A percentile compares a stretch with the other conserved stretches of the same genome.
Conservation (phyloP, 1,284 basidiomycete genomes). For the Irpex sp. region DNA sequence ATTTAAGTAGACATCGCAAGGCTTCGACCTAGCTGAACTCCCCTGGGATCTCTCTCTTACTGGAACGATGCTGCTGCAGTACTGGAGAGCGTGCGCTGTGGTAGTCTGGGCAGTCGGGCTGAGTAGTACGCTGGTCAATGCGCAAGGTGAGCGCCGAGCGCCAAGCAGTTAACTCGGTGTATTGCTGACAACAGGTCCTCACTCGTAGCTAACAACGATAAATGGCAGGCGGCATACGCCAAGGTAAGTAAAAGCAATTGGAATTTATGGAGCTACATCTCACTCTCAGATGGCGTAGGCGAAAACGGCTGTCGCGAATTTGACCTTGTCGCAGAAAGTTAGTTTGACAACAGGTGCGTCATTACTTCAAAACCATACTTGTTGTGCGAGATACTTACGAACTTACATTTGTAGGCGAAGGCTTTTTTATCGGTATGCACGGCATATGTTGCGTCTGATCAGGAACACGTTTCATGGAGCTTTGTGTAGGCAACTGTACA, state of each 20-base stretch:
- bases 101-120: neutral
- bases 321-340: constrained; percentile 48
- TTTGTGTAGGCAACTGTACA: constrained; percentile 45
- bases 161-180: neutral
- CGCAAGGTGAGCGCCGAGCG: neutral
- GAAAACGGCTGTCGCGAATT: constrained; percentile 37
- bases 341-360: constrained; percentile 45
- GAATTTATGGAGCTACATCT: neutral
- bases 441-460: neutral
- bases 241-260: constrained; percentile 32
- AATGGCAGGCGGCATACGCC: constrained; percentile 45
- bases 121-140: neutral
- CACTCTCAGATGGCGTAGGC: constrained; percentile 29
- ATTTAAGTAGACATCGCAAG: too few species aligned
- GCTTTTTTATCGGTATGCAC: constrained; percentile 9
- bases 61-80: too few species aligned
- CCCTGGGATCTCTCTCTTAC: neutral
- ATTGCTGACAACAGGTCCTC: neutral
- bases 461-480: neutral
- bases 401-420: neutral
- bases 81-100: too few species aligned
- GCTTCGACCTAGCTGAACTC: too few species aligned
- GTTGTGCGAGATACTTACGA: neutral
- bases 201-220: constrained; percentile 27
- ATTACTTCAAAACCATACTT: constrained; percentile 25